Percentiles rank a stretch among this genome's conserved stretches.
Conservation (phyloP, 148 eudicot genomes). For the Agrostemma githago region DNA sequence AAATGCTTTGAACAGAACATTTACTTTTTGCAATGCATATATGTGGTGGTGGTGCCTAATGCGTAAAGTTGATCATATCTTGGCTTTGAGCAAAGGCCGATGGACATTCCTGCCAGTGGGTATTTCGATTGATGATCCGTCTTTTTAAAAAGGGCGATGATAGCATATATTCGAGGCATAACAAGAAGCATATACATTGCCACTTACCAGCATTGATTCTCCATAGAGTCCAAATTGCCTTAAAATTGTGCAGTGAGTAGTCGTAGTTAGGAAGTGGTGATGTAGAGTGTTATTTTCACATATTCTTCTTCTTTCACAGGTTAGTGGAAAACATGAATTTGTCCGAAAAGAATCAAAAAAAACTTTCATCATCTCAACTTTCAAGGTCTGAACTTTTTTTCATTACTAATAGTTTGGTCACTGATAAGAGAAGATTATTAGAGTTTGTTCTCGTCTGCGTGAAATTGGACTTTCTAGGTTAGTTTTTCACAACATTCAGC, state of each 20-base stretch:
- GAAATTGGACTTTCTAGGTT: no score
- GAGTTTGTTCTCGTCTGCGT: no score
- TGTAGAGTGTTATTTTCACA: no score
- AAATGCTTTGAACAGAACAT: slow-evolving; percentile 1
- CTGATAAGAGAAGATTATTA: no score
- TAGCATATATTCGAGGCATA: neutral
- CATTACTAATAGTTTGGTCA: no score
- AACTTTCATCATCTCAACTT: no score
- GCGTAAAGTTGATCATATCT: neutral
- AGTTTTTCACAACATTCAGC: no score
- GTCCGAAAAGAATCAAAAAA: no score
- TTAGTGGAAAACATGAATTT: no score
- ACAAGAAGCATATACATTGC: neutral
- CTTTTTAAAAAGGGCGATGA: no score
- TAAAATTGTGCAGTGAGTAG: neutral
- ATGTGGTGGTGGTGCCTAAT: neutral
- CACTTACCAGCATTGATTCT: neutral
- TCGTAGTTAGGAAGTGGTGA: neutral
- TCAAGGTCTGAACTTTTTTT: no score
- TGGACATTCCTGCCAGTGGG: neutral
- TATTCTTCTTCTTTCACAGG: no score
- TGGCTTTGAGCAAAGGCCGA: neutral
- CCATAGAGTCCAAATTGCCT: neutral
- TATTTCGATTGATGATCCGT: neutral
- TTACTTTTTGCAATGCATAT: neutral